Conservation (phyloP, 2,329 filamentous ascomycete genomes). For the Pseudogymnoascus sp. region DNA sequence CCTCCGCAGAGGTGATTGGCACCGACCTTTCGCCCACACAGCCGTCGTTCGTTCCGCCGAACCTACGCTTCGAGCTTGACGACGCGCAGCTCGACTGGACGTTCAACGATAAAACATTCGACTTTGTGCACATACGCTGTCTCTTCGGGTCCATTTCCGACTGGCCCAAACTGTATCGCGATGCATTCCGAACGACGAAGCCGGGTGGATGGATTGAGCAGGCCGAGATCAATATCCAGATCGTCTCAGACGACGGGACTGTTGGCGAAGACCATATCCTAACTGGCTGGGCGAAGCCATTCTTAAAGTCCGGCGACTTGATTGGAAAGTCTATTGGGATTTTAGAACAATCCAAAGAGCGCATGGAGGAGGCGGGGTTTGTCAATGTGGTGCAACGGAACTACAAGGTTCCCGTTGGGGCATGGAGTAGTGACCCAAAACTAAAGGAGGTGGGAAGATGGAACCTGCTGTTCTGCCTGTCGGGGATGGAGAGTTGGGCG, state of each 20-base stretch:
- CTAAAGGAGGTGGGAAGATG: slow-evolving; percentile 8
- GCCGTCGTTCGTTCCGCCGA: slow-evolving; percentile 24
- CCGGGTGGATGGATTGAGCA: slow-evolving; percentile 18
- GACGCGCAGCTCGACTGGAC: slow-evolving; percentile 29
- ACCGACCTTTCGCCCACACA: slow-evolving; percentile 24
- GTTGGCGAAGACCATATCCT: slow-evolving; percentile 4
- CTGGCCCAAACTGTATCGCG: slow-evolving; percentile 16
- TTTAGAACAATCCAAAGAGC: slow-evolving; percentile 19
- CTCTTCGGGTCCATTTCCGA: slow-evolving; percentile 32
- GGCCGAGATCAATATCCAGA: slow-evolving; percentile 12
- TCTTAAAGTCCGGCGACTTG: slow-evolving; percentile 33
- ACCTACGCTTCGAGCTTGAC: slow-evolving; percentile 28
- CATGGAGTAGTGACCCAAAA: slow-evolving; percentile 12
- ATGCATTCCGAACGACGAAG: slow-evolving; percentile 12
- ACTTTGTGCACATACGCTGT: slow-evolving; percentile 33
- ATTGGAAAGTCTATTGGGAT: slow-evolving; percentile 23
- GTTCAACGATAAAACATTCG: slow-evolving; percentile 23
- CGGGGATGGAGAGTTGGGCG: not conserved
- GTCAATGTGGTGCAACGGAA: slow-evolving; percentile 17
- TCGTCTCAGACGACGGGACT: slow-evolving; percentile 11
- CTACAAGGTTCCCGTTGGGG: slow-evolving; percentile 18
- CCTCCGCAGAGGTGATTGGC: slow-evolving; percentile 20
- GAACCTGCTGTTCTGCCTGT: not conserved
- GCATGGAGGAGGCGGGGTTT: slow-evolving; percentile 23
- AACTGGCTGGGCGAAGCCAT: not conserved